Evolutionary conservation across 2,329 filamentous ascomycete genomes (phyloP).

Genomic region (Penicillium sp.): DNA sequence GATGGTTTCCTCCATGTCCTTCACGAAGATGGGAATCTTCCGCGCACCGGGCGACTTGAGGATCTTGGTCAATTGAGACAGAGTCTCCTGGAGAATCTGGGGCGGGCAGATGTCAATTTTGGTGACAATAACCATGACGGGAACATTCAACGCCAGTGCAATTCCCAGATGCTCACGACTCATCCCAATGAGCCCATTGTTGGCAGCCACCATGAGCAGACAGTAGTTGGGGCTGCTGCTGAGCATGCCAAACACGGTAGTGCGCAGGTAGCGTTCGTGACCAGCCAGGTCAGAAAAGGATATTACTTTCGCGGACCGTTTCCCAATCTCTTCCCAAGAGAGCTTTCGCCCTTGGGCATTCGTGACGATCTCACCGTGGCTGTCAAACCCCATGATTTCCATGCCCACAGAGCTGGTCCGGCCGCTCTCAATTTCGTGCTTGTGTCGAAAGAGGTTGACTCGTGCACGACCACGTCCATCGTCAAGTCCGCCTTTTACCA

Average conservation of each 20-base stretch:
- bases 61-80: slow-evolving; percentile 87
- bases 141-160: slow-evolving; percentile 88
- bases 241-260: slow-evolving; percentile 91
- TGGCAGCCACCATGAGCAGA: slow-evolving; percentile 95
- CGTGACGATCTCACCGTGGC: slow-evolving; percentile 74
- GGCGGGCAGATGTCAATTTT: slow-evolving; percentile 98
- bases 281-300: slow-evolving; percentile 94
- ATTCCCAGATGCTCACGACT: slow-evolving; percentile 97
- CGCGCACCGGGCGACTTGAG: slow-evolving; percentile 88
- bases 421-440: slow-evolving; percentile 95
- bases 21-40: slow-evolving; percentile 96
- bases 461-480: slow-evolving; percentile 91
- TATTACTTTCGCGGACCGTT: slow-evolving; percentile 91
- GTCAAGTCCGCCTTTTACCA: slow-evolving; percentile 93
- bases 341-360: slow-evolving; percentile 82
- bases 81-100: slow-evolving; percentile 89
- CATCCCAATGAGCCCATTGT: slow-evolving; percentile 96
- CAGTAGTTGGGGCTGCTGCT: slow-evolving; percentile 97
- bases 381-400: slow-evolving; percentile 98
- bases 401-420: slow-evolving; percentile 95
- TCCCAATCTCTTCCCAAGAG: slow-evolving; percentile 97
- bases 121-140: slow-evolving; percentile 95
- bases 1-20: slow-evolving; percentile 84
- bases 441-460: slow-evolving; percentile 94
- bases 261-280: slow-evolving; percentile 91